Conservation (phyloP, 164 flowering plant genomes). For the Vitis vinifera region DNA sequence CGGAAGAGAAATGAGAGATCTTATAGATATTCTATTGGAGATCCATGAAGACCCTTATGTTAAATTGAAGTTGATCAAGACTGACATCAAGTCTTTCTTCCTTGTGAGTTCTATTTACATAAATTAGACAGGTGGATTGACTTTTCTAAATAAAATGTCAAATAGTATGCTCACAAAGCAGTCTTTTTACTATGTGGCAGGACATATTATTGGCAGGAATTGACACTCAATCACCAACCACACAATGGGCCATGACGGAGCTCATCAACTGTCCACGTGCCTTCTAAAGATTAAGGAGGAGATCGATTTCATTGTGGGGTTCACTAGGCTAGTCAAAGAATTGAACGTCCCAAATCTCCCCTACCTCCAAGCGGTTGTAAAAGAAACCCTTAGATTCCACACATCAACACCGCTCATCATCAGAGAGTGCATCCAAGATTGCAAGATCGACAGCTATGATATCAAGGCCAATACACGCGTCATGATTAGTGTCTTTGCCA, state of each 20-base stretch:
- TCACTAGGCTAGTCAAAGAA: conserved; percentile 3
- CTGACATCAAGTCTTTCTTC: conserved; percentile 39
- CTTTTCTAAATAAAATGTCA: too few species aligned
- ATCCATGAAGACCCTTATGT: conserved; percentile 22
- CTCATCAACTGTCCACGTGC: conserved; percentile 2
- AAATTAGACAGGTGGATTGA: too few species aligned
- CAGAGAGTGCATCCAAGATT: background rate
- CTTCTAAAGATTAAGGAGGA: background rate
- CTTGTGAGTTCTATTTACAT: conserved; percentile 16
- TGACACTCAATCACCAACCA: too few species aligned
- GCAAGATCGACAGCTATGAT: background rate
- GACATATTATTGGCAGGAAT: too few species aligned
- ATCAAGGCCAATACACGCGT: background rate
- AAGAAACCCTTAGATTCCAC: conserved; percentile 11
- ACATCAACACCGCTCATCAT: background rate
- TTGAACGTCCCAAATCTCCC: background rate
- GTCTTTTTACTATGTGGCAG: too few species aligned
- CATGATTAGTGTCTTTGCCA: background rate
- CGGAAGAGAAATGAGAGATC: conserved; percentile 13
- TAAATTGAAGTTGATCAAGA: conserved; percentile 26
- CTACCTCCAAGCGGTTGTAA: conserved; percentile 7
- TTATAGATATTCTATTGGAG: conserved; percentile 36
- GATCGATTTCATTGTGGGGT: background rate
- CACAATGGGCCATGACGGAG: conserved; percentile 13
- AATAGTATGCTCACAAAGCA: too few species aligned